Base-by-base conservation (phyloP, 2,329 filamentous ascomycete genomes). In the Pseudogymnoascus sp. region DNA sequence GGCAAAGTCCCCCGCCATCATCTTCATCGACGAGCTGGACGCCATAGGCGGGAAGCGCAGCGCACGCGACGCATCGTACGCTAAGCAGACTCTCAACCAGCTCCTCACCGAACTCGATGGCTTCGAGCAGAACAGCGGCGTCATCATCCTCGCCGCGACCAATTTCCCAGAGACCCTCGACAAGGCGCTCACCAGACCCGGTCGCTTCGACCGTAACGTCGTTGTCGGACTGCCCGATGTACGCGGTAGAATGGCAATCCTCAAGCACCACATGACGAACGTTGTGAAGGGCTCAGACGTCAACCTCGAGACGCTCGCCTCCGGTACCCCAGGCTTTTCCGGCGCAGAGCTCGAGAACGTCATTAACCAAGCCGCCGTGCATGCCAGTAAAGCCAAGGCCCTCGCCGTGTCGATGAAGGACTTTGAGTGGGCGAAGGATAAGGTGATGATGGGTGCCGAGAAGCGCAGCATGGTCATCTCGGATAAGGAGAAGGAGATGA, bases 341-440 rank as follows among this genome's bases (percentile, higher is more conserved):
- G 94, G 94, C 68, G 94, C 94, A 19, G 94, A 99, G 70, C 82
- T 99, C 11, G 94, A 97, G 77, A 99, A 97, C 73, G 85, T 99
- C 69, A 89, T 96, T 72, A 99, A 99, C 76, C 91, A 97, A 73
- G 94, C 94, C 33, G 94, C 94, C 22, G 88, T 99, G 45, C 91
- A 89, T 71, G 94, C 94, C n/a, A 96, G 91, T 71, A 91, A 94
- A 74, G 83, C 90, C 68, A 94, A 92, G 76, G 84, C 89, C 39
- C 80, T 80, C 64, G 83, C 87, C 52, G 90, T 99, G 61, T 83
- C 84, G 11, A 88, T 91, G 75, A 76, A 82, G 35, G 92, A 97
- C 72, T 87, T 97, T 66, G 92, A 97, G 69, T 99, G 93, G 92
- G 94, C 94, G 63, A 97, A 96, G 77, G 94, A 99, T 79, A 94